Base-by-base conservation (phyloP, 352 stramenopile genomes). In the Phytophthora cajani region DNA sequence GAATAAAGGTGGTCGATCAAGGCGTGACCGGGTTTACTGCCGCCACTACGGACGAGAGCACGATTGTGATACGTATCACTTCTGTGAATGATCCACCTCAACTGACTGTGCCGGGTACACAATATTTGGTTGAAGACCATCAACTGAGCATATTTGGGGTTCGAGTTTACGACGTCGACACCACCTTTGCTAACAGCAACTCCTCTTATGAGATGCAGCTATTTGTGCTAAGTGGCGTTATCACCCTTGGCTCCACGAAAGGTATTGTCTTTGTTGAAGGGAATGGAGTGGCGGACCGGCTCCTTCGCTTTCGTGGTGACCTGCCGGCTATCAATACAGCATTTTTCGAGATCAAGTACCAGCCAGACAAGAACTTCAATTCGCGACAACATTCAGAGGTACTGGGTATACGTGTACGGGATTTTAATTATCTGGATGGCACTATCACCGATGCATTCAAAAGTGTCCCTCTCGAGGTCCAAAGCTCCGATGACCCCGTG, bases 321-420 rank as follows among this genome's bases (percentile, higher is more conserved):
- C 47, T 96, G 32, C 62, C 77, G 10, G 68, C 81, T 23, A 74
- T 94, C 17, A 95, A 94, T 60, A 46, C 64, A 1, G 89, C 89
- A 23, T 58, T 96, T 0, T 91, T 92, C n/a, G 79, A 93, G 53
- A 78, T 96, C 38, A 78, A 72, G 19, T 96, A 96, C 63, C 68
- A 59, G 46, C 85, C 89, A 3, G 80, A 95, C 51, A 76, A 74
- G 53, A 74, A 96, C 23, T 96, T 91, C 62, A 96, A 94, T 49
- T 87, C 80, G 0, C 70, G 74, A 1, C 84, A 89, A 12, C 87
- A 96, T 40, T 17, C 49, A 4, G 88, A 96, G 51, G 64, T 68
- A 17, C 72, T 96, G 5, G 77, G 81, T 14, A 79, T 94, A 38
- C 74, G 67, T 17, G 77, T 92, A 14, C 72, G 69, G 16, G 87